Base-by-base conservation (phyloP, 2,329 filamentous ascomycete species). In the Arthrobotrys megalospora region DNA sequence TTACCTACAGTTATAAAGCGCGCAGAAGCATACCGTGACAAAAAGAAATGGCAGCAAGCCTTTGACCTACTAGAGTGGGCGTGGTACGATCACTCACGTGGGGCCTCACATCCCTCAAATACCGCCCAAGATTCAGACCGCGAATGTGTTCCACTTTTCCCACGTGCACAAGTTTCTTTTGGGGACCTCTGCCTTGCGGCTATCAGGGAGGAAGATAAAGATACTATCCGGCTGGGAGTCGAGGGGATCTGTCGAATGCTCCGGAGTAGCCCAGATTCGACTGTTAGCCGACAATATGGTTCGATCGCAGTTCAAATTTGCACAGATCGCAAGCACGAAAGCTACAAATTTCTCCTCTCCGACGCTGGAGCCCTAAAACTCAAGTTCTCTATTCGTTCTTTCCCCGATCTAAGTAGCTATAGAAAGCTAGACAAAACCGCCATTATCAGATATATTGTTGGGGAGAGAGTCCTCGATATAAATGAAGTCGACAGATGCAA, bases 41-140 rank as follows among this genome's bases (percentile, higher is more conserved):
- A 55, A 16, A 28, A 28, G 3, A 6, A 55, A 10, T 55, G 50
- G 50, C 16, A 14, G 10, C 34, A 55, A 6, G 50, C 50, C 2
- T 55, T 55, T 36, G 50, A 55, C 24, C n/a, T 55, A 55, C 12
- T 55, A 6, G 50, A 55, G 28, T 55, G 50, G 50, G 14, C 36
- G 7, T 55, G 50, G 3, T 55, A 34, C 24, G 50, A 55, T 12
- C 16, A 10, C 11, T 2, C n/a, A n/a, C n/a, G n/a, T n/a, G n/a
- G n/a, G n/a, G n/a, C n/a, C n/a, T n/a, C n/a, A n/a, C n/a, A n/a
- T n/a, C n/a, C n/a, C n/a, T n/a, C n/a, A n/a, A n/a, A n/a, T n/a
- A n/a, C n/a, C n/a, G n/a, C n/a, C n/a, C n/a, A n/a, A n/a, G n/a
- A n/a, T n/a, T n/a, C n/a, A n/a, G n/a, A n/a, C n/a, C n/a, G n/a